Base-by-base conservation (phyloP, 805 yeast genomes). In the Sungouiella thailandica region DNA sequence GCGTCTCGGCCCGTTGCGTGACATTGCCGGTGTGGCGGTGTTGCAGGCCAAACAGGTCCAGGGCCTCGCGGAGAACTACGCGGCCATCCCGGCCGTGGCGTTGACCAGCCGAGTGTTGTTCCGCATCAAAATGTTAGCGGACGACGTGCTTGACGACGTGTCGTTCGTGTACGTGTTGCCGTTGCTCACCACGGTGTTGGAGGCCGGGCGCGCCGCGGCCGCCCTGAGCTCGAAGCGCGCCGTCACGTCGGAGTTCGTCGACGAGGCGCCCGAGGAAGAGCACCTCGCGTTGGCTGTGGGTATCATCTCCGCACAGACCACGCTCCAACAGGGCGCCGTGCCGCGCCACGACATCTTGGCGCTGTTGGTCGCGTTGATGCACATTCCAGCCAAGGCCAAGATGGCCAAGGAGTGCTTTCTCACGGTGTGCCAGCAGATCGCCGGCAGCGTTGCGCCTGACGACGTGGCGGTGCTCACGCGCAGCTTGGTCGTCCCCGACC, bases 201-300 rank as follows among this genome's bases (percentile, higher is more conserved):
- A 77, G 35, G 73, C 70, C 29, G 93, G 94, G 39, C 80, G 77
- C 36, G 58, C 51, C 1, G 74, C 70, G 26, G 74, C 83, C 1
- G 48, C 74, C 34, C 71, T 65, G 41, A 75, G 73, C 47, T 65
- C 79, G 3, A 68, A 65, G 28, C 79, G 76, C 49, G 61, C 58
- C 5, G 63, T 70, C 1, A 80, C 78, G 19, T 65, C 80, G 2
- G 94, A 85, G 47, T 83, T 80, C 53, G 73, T 73, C 19, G 90
- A 86, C 35, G 95, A 85, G 54, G 86, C 80, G 46, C 79, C 79
- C n/a, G 88, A 83, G 52, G 96, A 89, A 56, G 97, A 88, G 53
- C 90, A 85, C 47, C 63, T 88, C 31, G 57, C 83, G 31, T 62
- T 90, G 37, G 83, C 90, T 0, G 58, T 89, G 47, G 94, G 85